Percentiles rank a stretch among this genome's conserved stretches.
Conservation (phyloP, 2,329 filamentous ascomycete genomes). For the Pseudovirgaria hyperparasitica region DNA sequence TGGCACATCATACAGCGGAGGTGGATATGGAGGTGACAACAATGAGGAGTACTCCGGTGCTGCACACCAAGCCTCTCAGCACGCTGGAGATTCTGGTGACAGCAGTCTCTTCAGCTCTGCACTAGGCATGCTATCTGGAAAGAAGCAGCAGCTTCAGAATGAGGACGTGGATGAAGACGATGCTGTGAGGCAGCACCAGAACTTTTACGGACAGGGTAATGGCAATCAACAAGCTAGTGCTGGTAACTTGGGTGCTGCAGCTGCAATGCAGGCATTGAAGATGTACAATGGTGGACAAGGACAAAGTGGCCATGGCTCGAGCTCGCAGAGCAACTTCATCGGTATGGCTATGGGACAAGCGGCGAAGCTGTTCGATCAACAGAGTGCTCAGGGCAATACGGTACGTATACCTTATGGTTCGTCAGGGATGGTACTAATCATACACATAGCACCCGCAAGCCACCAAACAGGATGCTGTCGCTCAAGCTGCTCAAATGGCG, state of each 20-base stretch:
- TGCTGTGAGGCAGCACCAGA: conserved; percentile 62
- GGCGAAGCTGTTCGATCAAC: conserved; percentile 59
- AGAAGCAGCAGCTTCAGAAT: conserved; percentile 36
- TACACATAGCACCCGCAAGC: conserved; percentile 33
- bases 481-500: conserved; percentile 72
- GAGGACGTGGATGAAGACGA: conserved; percentile 50
- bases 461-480: conserved; percentile 69
- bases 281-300: conserved; percentile 51
- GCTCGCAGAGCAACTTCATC: conserved; percentile 65
- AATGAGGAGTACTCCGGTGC: conserved; percentile 43
- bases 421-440: conserved; percentile 35
- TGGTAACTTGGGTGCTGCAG: conserved; percentile 50
- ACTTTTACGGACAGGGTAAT: conserved; percentile 49
- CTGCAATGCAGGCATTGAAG: conserved; percentile 71
- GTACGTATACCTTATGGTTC: conserved; percentile 24
- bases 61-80: conserved; percentile 40
- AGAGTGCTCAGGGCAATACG: conserved; percentile 41
- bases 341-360: conserved; percentile 82
- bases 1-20: conserved; percentile 29
- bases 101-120: conserved; percentile 42
- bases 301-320: conserved; percentile 24
- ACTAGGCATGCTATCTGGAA: conserved; percentile 41
- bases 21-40: conserved; percentile 20
- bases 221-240: conserved; percentile 30
- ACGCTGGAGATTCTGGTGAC: conserved; percentile 39